These are phyloP conservation scores for Penicillium griseofulvum DNA, from an alignment of 2,329 filamentous ascomycete species.

Conservation along the genomic window DNA sequence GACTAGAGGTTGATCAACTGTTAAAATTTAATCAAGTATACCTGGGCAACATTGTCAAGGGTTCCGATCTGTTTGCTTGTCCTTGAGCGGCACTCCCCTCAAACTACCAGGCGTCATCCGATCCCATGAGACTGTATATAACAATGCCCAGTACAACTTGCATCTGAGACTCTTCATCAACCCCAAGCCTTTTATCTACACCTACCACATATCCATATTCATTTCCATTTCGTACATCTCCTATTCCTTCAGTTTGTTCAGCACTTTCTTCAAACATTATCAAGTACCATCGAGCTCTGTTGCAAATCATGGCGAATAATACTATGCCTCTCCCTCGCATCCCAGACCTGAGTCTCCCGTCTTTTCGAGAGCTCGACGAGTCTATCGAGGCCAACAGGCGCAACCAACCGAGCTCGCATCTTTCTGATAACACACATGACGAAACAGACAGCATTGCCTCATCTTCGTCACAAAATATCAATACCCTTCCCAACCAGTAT, in stretches of 20 bases:
- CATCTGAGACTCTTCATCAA: slow-evolving; percentile 9
- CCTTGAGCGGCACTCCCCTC: not conserved
- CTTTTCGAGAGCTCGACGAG: slow-evolving; percentile 7
- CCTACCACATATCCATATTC: not conserved
- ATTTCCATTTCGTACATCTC: not conserved
- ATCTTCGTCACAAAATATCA: not conserved
- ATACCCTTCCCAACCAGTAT: not conserved
- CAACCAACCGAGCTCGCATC: not conserved
- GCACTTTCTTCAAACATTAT: not conserved
- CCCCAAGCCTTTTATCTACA: slow-evolving; percentile 5
- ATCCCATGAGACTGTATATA: slow-evolving; percentile 1
- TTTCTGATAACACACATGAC: not conserved
- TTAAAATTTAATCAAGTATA: not conserved
- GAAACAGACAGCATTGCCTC: not conserved
- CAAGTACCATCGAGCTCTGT: not conserved
- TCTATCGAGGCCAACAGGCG: not conserved
- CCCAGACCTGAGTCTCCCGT: slow-evolving; percentile 1
- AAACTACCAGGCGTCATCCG: not conserved
- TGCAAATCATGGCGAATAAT: not conserved
- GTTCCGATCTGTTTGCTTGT: not conserved
- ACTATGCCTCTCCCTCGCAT: slow-evolving; percentile 3
- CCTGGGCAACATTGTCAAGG: not conserved
- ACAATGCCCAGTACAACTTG: slow-evolving; percentile 1
- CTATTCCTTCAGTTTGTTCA: not conserved
- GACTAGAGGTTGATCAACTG: not conserved